A percentile compares a stretch with the other conserved stretches of the same genome.
These are phyloP conservation scores for Acanthochlamys bracteata DNA, from an alignment of 106 monocot genomes.

Conservation along the genomic window DNA sequence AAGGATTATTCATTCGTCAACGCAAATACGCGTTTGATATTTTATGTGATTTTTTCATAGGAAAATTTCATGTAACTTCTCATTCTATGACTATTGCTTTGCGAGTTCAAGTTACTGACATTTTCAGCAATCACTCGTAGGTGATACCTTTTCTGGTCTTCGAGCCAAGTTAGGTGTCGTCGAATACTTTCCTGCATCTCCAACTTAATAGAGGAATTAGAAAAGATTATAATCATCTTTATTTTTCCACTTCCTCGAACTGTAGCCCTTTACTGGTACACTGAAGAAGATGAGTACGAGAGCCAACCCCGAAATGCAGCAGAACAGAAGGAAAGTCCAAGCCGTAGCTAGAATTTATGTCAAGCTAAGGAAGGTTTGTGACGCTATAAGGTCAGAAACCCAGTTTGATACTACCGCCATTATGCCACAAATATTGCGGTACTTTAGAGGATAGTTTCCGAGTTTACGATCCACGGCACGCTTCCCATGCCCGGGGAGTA, in stretches of 20 bases:
- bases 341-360: slow-evolving; percentile 55
- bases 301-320: slow-evolving; percentile 26
- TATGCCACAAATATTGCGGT: slow-evolving; percentile 54
- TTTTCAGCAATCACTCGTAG: no score
- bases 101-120: no score
- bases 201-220: no score
- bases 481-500: slow-evolving; percentile 88
- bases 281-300: slow-evolving; percentile 39
- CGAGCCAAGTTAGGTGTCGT: no score
- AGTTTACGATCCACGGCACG: slow-evolving; percentile 78
- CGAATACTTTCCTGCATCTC: no score
- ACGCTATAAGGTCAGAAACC: slow-evolving; percentile 65
- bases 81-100: no score
- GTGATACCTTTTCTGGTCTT: no score
- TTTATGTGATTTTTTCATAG: no score
- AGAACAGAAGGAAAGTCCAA: slow-evolving; percentile 49
- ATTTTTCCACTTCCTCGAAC: slow-evolving; percentile 70
- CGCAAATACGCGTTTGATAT: no score
- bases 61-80: no score
- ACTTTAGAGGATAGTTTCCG: slow-evolving; percentile 67
- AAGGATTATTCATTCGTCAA: no score
- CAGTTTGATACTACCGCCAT: slow-evolving; percentile 68
- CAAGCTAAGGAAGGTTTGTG: slow-evolving; percentile 54
- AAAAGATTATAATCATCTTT: no score
- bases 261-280: slow-evolving; percentile 62